Base-by-base conservation (phyloP, 1,284 basidiomycete genomes). In the Malassezia caprae region DNA sequence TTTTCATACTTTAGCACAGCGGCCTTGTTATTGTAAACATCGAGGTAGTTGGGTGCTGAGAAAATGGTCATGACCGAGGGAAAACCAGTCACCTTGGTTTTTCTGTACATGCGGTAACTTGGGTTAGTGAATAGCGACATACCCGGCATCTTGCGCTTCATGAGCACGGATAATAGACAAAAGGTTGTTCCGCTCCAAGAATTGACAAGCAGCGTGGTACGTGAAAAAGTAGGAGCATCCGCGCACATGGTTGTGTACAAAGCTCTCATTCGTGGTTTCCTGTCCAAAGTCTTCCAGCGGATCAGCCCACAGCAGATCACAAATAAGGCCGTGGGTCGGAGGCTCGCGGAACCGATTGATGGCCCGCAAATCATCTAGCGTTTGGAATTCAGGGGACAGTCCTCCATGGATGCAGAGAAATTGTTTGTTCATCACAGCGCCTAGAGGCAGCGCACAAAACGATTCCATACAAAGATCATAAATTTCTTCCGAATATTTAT, bases 161-260 rank as follows among this genome's bases (percentile, higher is more conserved):
- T 94, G 90, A 1, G 90, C 90, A 50, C 90, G 83, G 60, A 94
- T 93, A 75, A 94, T 90, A 0, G 88, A 90, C n/a, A 94, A 79
- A 17, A 94, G 80, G 66, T 89, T 89, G 77, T 94, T 94, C 49
- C 90, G 81, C 76, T 94, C 90, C 45, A 94, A 78, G 81, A 94
- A 94, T 67, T 88, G 82, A 71, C 90, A 94, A 11, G 88, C 89
- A 12, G 90, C 90, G 67, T 86, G 84, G 69, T 69, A 94, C 83
- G 88, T 91, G 79, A 90, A 93, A 80, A 94, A 94, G 77, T 87
- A 94, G 10, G 86, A 88, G 76, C 90, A 94, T n/a, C 90, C 90
- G 61, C 90, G 82, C 45, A 93, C 89, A 69, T 91, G 88, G 70
- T 93, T 94, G 73, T 93, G 90, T 34, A 93, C 73, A 73, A 91